Conservation (phyloP, 192 early-diverging fungal genomes). For the Pecoramyces ruminantium region DNA sequence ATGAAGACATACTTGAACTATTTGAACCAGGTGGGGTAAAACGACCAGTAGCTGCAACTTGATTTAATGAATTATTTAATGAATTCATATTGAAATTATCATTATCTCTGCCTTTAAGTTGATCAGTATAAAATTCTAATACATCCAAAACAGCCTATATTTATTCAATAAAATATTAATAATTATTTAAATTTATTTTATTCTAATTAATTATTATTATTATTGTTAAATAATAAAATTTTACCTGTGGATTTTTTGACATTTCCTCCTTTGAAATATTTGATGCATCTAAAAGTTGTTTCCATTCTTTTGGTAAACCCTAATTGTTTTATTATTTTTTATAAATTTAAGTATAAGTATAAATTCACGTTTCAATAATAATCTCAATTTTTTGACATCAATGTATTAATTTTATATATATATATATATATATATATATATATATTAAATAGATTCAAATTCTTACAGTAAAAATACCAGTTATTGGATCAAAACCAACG, state of each 20-base stretch:
- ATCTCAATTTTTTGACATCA: too few species aligned
- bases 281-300: constrained; percentile 1
- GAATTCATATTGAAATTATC: neutral
- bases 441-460: too few species aligned
- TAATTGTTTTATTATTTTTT: neutral
- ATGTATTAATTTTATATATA: too few species aligned
- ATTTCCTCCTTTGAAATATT: constrained; percentile 2
- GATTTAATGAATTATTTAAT: neutral
- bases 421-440: too few species aligned
- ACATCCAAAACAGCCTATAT: neutral
- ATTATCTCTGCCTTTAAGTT: neutral
- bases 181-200: too few species aligned
- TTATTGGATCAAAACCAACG: constrained; percentile 34
- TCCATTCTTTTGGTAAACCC: constrained; percentile 26
- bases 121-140: constrained; percentile 1
- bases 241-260: constrained; percentile 1
- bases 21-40: neutral
- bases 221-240: neutral
- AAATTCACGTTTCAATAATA: too few species aligned
- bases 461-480: constrained; percentile 13
- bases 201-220: too few species aligned
- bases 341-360: too few species aligned
- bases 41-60: neutral
- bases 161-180: too few species aligned
- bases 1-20: neutral